Conservation (phyloP, 2,329 filamentous ascomycete genomes). For the Atkinsonella hypoxylon region DNA sequence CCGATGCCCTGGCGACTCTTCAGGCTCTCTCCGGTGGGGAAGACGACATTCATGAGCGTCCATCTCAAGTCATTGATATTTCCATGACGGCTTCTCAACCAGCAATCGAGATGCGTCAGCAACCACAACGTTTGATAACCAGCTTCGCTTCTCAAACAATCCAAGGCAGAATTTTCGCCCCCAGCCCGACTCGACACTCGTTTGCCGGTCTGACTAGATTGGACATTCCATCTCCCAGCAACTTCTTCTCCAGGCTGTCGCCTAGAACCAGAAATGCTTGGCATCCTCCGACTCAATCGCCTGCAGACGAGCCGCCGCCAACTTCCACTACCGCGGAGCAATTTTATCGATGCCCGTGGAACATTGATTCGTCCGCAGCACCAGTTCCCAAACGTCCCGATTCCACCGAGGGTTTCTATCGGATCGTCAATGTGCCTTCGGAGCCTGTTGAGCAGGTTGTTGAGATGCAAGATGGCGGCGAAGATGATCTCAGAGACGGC, state of each 20-base stretch:
- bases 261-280: constrained; percentile 69
- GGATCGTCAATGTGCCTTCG: constrained; percentile 24
- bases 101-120: constrained; percentile 35
- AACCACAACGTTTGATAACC: constrained; percentile 38
- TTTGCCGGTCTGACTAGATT: constrained; percentile 65
- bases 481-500: constrained; percentile 41
- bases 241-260: constrained; percentile 80
- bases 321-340: constrained; percentile 85
- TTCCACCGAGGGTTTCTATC: constrained; percentile 27
- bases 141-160: constrained; percentile 17
- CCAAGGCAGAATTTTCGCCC: constrained; percentile 16
- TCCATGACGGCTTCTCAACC: constrained; percentile 15
- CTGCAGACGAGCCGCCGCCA: constrained; percentile 47
- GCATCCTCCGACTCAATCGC: constrained; percentile 48
- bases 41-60: constrained; percentile 42
- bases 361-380: constrained; percentile 27
- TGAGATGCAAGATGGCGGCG: constrained; percentile 33
- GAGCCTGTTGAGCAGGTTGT: constrained; percentile 55
- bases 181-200: constrained; percentile 34
- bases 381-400: constrained; percentile 25
- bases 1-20: constrained; percentile 68
- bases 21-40: constrained; percentile 53
- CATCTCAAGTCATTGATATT: constrained; percentile 32
- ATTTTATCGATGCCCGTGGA: constrained; percentile 82
- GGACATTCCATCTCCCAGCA: constrained; percentile 82